phyloP scores from a whole-genome alignment of 2,329 filamentous ascomycete genomes.

The Fusarium camptoceras region DNA sequence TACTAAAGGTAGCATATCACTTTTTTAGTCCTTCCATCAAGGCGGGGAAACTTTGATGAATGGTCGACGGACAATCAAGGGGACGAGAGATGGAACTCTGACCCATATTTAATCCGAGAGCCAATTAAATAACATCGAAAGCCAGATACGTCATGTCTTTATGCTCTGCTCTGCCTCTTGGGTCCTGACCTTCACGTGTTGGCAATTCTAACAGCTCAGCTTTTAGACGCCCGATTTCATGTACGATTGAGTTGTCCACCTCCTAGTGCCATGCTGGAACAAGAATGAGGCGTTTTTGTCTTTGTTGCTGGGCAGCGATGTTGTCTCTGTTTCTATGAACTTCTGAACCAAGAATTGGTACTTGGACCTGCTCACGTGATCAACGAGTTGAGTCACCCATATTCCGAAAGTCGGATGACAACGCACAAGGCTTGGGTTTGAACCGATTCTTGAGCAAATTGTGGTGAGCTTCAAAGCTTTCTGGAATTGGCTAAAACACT shows the following conservation, averaged over 20 bases:
- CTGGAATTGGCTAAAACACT: background rate
- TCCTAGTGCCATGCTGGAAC: background rate
- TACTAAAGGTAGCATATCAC: constrained; percentile 10
- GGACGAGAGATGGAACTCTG: constrained; percentile 13
- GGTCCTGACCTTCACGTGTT: constrained; percentile 15
- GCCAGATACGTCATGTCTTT: constrained; percentile 28
- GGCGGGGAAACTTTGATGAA: constrained; percentile 30
- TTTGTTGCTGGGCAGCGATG: constrained; percentile 12
- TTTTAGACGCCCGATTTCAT: constrained; percentile 25
- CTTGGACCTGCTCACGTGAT: constrained; percentile 1
- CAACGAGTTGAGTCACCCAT: background rate
- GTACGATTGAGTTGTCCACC: constrained; percentile 16
- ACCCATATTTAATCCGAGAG: constrained; percentile 34
- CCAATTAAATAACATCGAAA: constrained; percentile 35
- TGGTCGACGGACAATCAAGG: background rate
- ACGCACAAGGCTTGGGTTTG: background rate
- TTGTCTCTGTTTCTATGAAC: background rate
- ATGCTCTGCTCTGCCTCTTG: background rate
- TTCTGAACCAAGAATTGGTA: background rate
- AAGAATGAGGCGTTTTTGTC: background rate
- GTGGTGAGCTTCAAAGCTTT: background rate
- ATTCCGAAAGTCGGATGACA: background rate
- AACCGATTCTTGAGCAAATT: background rate
- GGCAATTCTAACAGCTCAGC: background rate
- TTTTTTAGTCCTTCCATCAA: constrained; percentile 21